A percentile compares a stretch with the other conserved stretches of the same genome.
Conservation (phyloP, 768 basidiomycete genomes). For the Naganishia antarctica region DNA sequence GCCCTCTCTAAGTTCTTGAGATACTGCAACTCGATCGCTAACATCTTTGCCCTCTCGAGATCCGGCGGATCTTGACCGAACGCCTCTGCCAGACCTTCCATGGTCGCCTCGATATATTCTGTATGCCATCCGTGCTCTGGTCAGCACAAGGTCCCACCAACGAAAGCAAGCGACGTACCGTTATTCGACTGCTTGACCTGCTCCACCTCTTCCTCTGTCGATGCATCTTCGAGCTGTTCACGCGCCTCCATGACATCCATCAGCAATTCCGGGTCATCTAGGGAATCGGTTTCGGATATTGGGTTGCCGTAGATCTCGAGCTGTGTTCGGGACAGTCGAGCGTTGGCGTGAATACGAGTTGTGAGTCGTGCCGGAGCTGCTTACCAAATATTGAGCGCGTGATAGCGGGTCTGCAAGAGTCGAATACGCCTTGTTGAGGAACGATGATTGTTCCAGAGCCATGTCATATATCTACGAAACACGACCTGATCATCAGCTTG, state of each 20-base stretch:
- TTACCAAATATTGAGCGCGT: slow-evolving; percentile 70
- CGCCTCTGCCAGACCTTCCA: slow-evolving; percentile 54
- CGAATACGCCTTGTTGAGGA: slow-evolving; percentile 78
- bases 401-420: slow-evolving; percentile 66
- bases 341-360: not conserved
- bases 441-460: slow-evolving; percentile 65
- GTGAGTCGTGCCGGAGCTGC: too few species aligned
- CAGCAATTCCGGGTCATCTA: slow-evolving; percentile 68
- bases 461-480: slow-evolving; percentile 56
- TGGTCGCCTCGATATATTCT: slow-evolving; percentile 58
- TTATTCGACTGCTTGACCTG: slow-evolving; percentile 57
- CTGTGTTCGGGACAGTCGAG: slow-evolving; percentile 23
- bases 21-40: slow-evolving; percentile 69
- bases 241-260: slow-evolving; percentile 71
- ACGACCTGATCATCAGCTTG: slow-evolving; percentile 16
- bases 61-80: slow-evolving; percentile 55
- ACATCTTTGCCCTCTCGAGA: slow-evolving; percentile 59
- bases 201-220: slow-evolving; percentile 55
- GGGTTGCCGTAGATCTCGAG: slow-evolving; percentile 60
- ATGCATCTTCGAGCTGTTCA: slow-evolving; percentile 68
- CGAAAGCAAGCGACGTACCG: slow-evolving; percentile 51
- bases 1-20: slow-evolving; percentile 52
- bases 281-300: slow-evolving; percentile 64
- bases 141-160: slow-evolving; percentile 20
- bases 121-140: slow-evolving; percentile 10